Evolutionary conservation across 352 stramenopile genomes (phyloP), one percentile per base, ranked within the genome.

Genomic region (Globisporangium iwayamae): DNA sequence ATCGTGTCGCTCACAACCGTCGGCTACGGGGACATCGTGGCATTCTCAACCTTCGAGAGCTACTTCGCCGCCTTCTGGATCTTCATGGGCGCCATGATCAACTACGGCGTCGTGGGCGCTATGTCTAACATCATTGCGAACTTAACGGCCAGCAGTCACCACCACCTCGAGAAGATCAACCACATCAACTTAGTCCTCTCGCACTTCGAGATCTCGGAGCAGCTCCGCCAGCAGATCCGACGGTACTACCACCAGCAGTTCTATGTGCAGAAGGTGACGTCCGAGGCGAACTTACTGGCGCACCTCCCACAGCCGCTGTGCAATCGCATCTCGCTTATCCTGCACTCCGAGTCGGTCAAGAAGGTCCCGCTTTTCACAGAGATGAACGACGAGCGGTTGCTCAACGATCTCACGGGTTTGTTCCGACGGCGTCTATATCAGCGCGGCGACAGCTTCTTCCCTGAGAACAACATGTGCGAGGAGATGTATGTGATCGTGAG

Each of bases 41-140:
- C 85, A 1, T 93, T 89, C 36, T 87, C 82, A 10, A 91, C 82
- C 0, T 70, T 62, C 41, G 85, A 93, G 60, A 89, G 74, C 47
- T 78, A 83, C 20, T 91, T 91, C 38, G 82, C 83, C 1, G 78
- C 78, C 9, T 28, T 81, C 2, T 93, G 85, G 85, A 70, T 83
- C 6, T 91, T 89, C 46, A 41, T 89, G 1, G 82, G 81, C 1
- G 81, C 72, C 0, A 76, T 91, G 32, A 93, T 93, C 64, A 91
- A 91, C 66, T 93, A 89, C 57, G 81, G 79, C 14, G 83, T 91
- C 20, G 78, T 91, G 11, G 81, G 81, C 0, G 81, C 79, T 14
- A 91, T 93, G 77, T 93, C 85, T 2, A 90, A 81, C 58, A 81
- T 90, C 62, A 91, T 91, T 16, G 86, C 85, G 0, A 87, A 90